phyloP scores from a whole-genome alignment of 805 yeast species.

The Pichia paraexigua region DNA sequence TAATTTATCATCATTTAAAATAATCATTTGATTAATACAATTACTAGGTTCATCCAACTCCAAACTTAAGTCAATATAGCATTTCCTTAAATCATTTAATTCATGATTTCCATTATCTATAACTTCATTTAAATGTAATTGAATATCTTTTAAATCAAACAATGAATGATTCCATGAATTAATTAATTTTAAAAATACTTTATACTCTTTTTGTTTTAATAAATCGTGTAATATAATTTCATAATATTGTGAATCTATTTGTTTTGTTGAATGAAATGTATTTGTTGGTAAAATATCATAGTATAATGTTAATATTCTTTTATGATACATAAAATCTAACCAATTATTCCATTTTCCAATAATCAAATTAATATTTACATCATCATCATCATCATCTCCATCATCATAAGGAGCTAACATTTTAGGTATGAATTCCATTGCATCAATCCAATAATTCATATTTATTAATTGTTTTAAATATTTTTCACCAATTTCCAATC shows the following conservation, averaged over 20 bases:
- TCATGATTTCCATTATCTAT: slow-evolving; percentile 6
- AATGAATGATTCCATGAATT: slow-evolving; percentile 50
- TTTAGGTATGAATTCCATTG: slow-evolving; percentile 40
- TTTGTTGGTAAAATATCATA: slow-evolving; percentile 50
- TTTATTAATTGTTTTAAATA: slow-evolving; percentile 40
- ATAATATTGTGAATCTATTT: slow-evolving; percentile 35
- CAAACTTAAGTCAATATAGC: slow-evolving; percentile 47
- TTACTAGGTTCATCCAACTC: slow-evolving; percentile 47
- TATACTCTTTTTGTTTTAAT: slow-evolving; percentile 29
- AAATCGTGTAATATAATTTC: slow-evolving; percentile 40
- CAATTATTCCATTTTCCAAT: slow-evolving; percentile 57
- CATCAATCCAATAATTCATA: slow-evolving; percentile 45
- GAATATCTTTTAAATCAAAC: slow-evolving; percentile 37
- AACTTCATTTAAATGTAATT: slow-evolving; percentile 1
- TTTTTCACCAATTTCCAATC: slow-evolving; percentile 53
- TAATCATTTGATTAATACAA: slow-evolving; percentile 60
- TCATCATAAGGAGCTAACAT: slow-evolving; percentile 29
- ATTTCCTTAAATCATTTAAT: slow-evolving; percentile 28
- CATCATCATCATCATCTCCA: slow-evolving; percentile 18
- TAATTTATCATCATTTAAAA: slow-evolving; percentile 44
- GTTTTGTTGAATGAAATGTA: slow-evolving; percentile 10
- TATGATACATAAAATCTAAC: slow-evolving; percentile 44
- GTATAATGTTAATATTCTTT: slow-evolving; percentile 37
- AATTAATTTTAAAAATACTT: slow-evolving; percentile 36
- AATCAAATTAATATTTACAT: slow-evolving; percentile 20